Base-by-base conservation (phyloP, 2,329 filamentous ascomycete species). In the Zelopaecilomyces penicillatus region DNA sequence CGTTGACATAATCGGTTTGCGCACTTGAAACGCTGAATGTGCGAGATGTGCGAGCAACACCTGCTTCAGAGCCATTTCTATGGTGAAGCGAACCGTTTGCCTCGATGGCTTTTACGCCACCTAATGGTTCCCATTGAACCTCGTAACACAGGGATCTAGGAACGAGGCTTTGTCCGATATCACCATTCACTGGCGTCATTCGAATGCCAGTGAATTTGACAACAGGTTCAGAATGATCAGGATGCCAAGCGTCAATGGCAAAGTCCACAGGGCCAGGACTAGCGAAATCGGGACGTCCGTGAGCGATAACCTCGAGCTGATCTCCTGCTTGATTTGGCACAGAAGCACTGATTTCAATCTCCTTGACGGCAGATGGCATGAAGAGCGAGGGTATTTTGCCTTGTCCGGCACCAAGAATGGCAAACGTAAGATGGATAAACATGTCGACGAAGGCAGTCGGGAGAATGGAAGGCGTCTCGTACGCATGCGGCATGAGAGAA, bases 361-460 rank as follows among this genome's bases (percentile, higher is more conserved):
- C 56, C 44, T 58, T 57, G 40, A 63, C 57, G 27, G 57, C 57
- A 0, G 58, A 57, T 4, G 63, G 63, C 61, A 69, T 66, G 48
- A 63, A 68, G 1, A 68, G 52, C 4, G 54, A 56, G 1, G 54
- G 55, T 55, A 65, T 57, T 19, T 46, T 37, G 12, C 54, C 55
- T 0, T 46, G 45, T 0, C 62, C 62, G 5, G 62, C 64, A 3
- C 65, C 65, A 3, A 69, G 55, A 5, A 66, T 64, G 2, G 65
- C 54, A 27, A 68, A 65, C 0, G 59, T 56, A 5, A 66, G 55
- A 46, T 73, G 70, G 11, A 71, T 57, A 43, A 71, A 57, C 6
- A 65, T 54, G 47, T 78, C 74, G 3, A 75, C 52, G 40, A 73
- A 64, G 1, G 68, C 60, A 0, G 74, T 67, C 30, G 74, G 71